These are phyloP conservation scores for Raddia distichophylla DNA, from an alignment of 176 grass and related monocot genomes.

Conservation along the genomic window DNA sequence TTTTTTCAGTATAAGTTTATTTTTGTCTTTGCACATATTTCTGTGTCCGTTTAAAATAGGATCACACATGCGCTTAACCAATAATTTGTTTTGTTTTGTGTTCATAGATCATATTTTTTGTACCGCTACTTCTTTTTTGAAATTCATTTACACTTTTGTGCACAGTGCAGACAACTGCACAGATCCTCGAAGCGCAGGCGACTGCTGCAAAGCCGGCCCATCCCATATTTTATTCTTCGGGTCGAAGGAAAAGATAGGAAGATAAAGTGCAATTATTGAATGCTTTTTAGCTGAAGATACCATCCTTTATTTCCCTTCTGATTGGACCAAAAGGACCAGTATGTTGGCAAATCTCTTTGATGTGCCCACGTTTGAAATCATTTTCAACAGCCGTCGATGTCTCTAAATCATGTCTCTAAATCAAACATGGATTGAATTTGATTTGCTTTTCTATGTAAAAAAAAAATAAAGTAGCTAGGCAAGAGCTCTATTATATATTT, in stretches of 20 bases:
- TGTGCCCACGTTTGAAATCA: background rate
- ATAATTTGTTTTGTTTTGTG: no score
- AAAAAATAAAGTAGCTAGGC: background rate
- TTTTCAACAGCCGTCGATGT: background rate
- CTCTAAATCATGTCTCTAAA: background rate
- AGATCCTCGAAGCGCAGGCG: no score
- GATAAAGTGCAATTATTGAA: slow-evolving; percentile 12
- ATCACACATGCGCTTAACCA: no score
- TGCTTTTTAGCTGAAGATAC: slow-evolving; percentile 9
- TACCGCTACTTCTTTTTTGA: no score
- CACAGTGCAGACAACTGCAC: no score
- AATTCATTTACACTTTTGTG: no score
- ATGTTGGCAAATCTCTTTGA: background rate
- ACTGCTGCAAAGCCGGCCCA: no score
- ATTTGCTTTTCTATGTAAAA: no score
- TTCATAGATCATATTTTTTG: no score
- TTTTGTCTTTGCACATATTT: no score
- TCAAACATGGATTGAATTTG: background rate
- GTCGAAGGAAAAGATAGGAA: background rate
- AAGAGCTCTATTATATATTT: background rate
- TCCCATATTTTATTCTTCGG: background rate
- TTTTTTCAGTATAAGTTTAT: no score
- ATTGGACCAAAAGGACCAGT: background rate
- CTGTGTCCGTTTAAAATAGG: no score
- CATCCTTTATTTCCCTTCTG: slow-evolving; percentile 13